Percentiles rank a stretch among this genome's conserved stretches.
Conservation (phyloP, 768 basidiomycete species). For the Boletus vinaceobasis region DNA sequence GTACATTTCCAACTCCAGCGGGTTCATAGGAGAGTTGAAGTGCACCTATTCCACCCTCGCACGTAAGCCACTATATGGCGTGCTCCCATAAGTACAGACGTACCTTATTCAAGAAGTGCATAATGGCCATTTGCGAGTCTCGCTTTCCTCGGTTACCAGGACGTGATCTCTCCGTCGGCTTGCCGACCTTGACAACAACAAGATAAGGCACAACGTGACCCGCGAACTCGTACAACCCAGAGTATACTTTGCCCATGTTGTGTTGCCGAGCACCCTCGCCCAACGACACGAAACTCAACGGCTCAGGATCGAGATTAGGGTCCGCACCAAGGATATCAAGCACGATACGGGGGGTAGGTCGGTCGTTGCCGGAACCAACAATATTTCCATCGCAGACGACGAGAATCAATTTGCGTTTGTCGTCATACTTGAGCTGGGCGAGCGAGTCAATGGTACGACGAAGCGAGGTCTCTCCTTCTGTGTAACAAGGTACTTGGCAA, state of each 20-base stretch:
- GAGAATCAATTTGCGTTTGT: conserved; percentile 92
- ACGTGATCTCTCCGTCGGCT: conserved; percentile 87
- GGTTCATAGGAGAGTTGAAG: conserved; percentile 95
- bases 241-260: conserved; percentile 98
- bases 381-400: conserved; percentile 98
- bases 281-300: conserved; percentile 88
- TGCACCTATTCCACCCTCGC: conserved; percentile 62
- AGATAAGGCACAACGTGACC: conserved; percentile 97
- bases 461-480: conserved; percentile 87
- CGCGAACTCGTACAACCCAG: conserved; percentile 88
- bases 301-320: conserved; percentile 90
- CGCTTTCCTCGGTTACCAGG: conserved; percentile 99
- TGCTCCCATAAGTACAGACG: conserved; percentile 3
- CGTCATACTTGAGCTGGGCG: conserved; percentile 93
- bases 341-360: conserved; percentile 93
- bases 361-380: conserved; percentile 94
- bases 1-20: conserved; percentile 95
- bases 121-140: conserved; percentile 92
- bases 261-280: conserved; percentile 95
- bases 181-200: conserved; percentile 90
- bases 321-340: conserved; percentile 95
- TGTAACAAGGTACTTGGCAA: conserved; percentile 98
- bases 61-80: background rate
- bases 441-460: conserved; percentile 90
- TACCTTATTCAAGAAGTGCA: conserved; percentile 98